Conservation (phyloP, 306 rosid genomes). For the Fragaria vesca region DNA sequence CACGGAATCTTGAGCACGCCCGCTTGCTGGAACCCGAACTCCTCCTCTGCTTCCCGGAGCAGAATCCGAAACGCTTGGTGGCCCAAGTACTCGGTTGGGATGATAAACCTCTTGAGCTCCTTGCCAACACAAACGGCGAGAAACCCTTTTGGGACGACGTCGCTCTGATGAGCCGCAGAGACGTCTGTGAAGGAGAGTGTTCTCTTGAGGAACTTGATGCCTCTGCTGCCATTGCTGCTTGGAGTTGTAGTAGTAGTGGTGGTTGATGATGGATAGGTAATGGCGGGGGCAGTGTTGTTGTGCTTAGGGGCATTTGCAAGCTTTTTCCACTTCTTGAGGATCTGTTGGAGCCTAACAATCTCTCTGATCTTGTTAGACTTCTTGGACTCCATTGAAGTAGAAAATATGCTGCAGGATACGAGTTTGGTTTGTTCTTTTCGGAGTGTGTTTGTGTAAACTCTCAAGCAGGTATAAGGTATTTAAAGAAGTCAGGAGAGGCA, state of each 20-base stretch:
- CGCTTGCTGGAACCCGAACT: slow-evolving; percentile 75
- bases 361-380: slow-evolving; percentile 90
- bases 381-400: slow-evolving; percentile 66
- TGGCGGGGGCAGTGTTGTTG: neutral
- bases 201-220: slow-evolving; percentile 72
- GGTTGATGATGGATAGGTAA: neutral
- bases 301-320: slow-evolving; percentile 65
- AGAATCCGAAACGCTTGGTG: slow-evolving; percentile 63
- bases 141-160: slow-evolving; percentile 71
- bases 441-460: slow-evolving; percentile 1
- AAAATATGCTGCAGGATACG: neutral
- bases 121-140: slow-evolving; percentile 81
- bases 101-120: slow-evolving; percentile 69
- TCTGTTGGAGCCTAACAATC: slow-evolving; percentile 88
- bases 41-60: slow-evolving; percentile 61
- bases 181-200: slow-evolving; percentile 63
- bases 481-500: slow-evolving; percentile 30
- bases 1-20: slow-evolving; percentile 80
- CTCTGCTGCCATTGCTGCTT: slow-evolving; percentile 29
- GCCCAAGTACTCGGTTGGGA: slow-evolving; percentile 61
- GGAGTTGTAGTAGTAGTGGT: neutral
- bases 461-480: slow-evolving; percentile 34
- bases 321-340: slow-evolving; percentile 95
- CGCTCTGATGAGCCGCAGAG: slow-evolving; percentile 20
- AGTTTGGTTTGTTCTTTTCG: neutral